Percentiles rank a stretch among this genome's conserved stretches.
Conservation (phyloP, 371 early-diverging fungal genomes). For the Rhizopus arrhizus region DNA sequence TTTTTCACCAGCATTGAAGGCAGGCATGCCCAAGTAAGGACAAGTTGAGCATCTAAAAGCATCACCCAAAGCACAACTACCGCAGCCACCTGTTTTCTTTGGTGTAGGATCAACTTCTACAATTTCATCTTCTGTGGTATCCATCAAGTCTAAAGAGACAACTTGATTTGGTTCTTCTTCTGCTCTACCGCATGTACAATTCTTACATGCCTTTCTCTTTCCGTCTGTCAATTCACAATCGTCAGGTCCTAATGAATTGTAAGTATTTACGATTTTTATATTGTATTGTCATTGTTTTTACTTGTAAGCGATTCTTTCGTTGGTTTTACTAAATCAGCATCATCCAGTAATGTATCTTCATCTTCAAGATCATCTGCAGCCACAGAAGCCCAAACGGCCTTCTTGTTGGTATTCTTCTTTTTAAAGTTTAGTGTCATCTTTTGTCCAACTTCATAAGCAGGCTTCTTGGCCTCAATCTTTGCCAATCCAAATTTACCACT, state of each 20-base stretch:
- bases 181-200: slow-evolving; percentile 95
- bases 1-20: slow-evolving; percentile 97
- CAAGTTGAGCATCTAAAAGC: slow-evolving; percentile 98
- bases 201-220: slow-evolving; percentile 94
- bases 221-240: slow-evolving; percentile 67
- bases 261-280: neutral
- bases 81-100: slow-evolving; percentile 59
- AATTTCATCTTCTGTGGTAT: slow-evolving; percentile 49
- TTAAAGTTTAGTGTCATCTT: slow-evolving; percentile 47
- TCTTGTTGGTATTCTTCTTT: slow-evolving; percentile 60
- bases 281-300: slow-evolving; percentile 23
- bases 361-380: slow-evolving; percentile 82
- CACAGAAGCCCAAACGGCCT: slow-evolving; percentile 47
- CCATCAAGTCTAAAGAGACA: slow-evolving; percentile 72
- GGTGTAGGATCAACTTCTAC: slow-evolving; percentile 63
- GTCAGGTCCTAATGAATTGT: slow-evolving; percentile 47
- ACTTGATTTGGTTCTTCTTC: slow-evolving; percentile 69
- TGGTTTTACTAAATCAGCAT: slow-evolving; percentile 82
- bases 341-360: slow-evolving; percentile 88
- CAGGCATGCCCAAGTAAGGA: slow-evolving; percentile 98
- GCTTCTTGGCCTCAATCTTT: slow-evolving; percentile 71
- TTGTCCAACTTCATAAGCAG: slow-evolving; percentile 84
- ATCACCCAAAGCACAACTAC: slow-evolving; percentile 97
- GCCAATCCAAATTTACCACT: slow-evolving; percentile 50
- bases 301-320: slow-evolving; percentile 62